Evolutionary conservation across 192 early-diverging fungal species (phyloP), one percentile per base, ranked within the genome.

Genomic region (Podochytrium sp.): DNA sequence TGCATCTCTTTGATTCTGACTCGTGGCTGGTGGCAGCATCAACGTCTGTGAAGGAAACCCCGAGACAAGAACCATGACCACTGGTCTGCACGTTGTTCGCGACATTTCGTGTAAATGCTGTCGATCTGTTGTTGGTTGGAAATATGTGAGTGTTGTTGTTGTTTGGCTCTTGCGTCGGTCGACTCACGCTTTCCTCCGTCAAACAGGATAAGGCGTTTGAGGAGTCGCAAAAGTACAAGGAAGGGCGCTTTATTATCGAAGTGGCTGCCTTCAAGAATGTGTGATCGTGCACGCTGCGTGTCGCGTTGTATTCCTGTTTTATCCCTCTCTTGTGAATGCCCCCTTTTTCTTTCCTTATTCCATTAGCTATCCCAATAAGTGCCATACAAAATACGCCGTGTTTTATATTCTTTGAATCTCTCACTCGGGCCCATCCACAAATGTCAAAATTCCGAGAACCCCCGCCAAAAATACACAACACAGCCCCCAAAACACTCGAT

Each of bases 191-290:
- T 7, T 23, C 30, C 43, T 43, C 16, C 52, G 6, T 34, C n/a
- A n/a, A n/a, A 27, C 63, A 86, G 83, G 78, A 82, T 30, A 83
- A 83, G 34, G 90, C 91, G 10, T 89, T 83, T 70, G 92, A 90
- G 66, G 79, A 81, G 20, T 59, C 67, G 2, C 84, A 92, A 72
- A 86, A 80, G 51, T 93, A 91, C 81, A 92, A 93, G 76, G 91
- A 92, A 67, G 92, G 92, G n/a, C 86, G 83, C 57, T 92, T 84
- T 78, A 91, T 92, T 64, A 71, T 92, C 50, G 91, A 93, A 71
- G 85, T 87, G 61, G 79, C 80, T 18, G 59, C 59, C 10, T 61
- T 61, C 59, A 61, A 61, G 23, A 23, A 61, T 10, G 29, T 61
- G 29, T 6, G 25, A 40, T 32, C 10, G 20, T n/a, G n/a, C n/a